Percentiles rank a stretch among this genome's conserved stretches.
Evolutionary conservation across 1,284 basidiomycete genomes (phyloP).

Genomic region (Sanghuangporus sanghuang): DNA sequence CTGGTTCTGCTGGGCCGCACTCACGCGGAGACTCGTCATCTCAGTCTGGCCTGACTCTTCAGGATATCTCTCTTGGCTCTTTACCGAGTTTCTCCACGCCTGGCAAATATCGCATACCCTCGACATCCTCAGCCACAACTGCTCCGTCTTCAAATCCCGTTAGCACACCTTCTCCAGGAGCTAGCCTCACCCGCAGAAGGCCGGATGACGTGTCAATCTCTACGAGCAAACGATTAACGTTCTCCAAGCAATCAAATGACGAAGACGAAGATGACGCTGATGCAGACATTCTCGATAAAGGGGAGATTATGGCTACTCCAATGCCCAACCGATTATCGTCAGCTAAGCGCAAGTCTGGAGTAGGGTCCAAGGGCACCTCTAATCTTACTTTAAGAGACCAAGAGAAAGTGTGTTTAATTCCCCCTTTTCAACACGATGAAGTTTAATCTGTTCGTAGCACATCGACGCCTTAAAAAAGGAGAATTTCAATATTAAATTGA

Average conservation of each 20-base stretch:
- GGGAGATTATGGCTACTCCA: slow-evolving; percentile 46
- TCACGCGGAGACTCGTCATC: slow-evolving; percentile 31
- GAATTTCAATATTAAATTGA: slow-evolving; percentile 91
- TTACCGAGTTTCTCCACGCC: slow-evolving; percentile 56
- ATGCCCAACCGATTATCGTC: slow-evolving; percentile 35
- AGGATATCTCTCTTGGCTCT: slow-evolving; percentile 61
- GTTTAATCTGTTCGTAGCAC: slow-evolving; percentile 46
- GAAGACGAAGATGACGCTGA: slow-evolving; percentile 38
- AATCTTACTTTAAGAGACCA: slow-evolving; percentile 88
- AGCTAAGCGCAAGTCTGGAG: slow-evolving; percentile 36
- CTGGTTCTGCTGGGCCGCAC: slow-evolving; percentile 28
- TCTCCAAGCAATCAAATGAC: slow-evolving; percentile 25
- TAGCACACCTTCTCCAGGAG: slow-evolving; percentile 47
- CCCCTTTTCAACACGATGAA: background rate
- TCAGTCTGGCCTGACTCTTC: slow-evolving; percentile 42
- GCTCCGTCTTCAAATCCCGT: slow-evolving; percentile 49
- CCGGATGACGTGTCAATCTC: slow-evolving; percentile 29
- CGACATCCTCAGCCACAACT: slow-evolving; percentile 46
- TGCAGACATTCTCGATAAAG: slow-evolving; percentile 42
- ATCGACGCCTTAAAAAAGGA: slow-evolving; percentile 93
- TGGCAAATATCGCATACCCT: slow-evolving; percentile 45
- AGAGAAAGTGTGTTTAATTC: slow-evolving; percentile 68
- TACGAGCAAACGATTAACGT: slow-evolving; percentile 25
- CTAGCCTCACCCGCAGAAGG: slow-evolving; percentile 25
- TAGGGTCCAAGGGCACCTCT: slow-evolving; percentile 46